Base-by-base conservation (phyloP, 768 basidiomycete genomes). In the Neoboletus magnificus region DNA sequence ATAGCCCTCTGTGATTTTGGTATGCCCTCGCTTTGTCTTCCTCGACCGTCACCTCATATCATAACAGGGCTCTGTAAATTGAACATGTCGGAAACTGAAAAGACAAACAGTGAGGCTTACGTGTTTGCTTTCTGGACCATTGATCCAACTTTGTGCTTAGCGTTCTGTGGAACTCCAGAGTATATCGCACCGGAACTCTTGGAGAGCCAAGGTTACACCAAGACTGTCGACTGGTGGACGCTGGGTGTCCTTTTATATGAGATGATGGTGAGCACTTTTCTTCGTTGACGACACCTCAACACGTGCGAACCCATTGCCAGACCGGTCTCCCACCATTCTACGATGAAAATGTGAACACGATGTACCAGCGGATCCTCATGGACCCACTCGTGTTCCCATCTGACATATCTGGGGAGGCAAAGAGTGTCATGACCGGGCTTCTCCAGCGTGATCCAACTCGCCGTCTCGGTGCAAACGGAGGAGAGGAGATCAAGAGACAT, bases 151-250 rank as follows among this genome's bases (percentile, higher is more conserved):
- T 53, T 52, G 54, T 32, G 22, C 53, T 39, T 61, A 91, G 89
- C 94, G 9, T 99, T 99, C 80, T 99, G 96, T 66, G 96, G 96
- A 8, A 99, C 96, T 6, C 96, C 96, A 2, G 96, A 99, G 71
- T 98, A 98, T 73, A 98, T 98, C 65, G 94, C 95, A 9, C 96
- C 96, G 0, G 96, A 99, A 70, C 82, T 99, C 36, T 82, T 99
- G 59, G 93, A 95, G 69, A 97, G 91, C 58, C 90, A 93, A 66
- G 96, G 97, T 1, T 98, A 99, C 74, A 96, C 93, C 5, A 95
- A 95, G 67, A 97, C 96, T 0, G 97, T 99, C 16, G 96, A 99
- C 66, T 99, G 96, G 96, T 95, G 92, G 96, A 98, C 96, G 1
- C 79, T 98, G 5, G 97, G 96, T 35, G 95, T 98, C 20, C 80